Conservation (phyloP, 2,329 filamentous ascomycete species). For the Graphilbum sp. region DNA sequence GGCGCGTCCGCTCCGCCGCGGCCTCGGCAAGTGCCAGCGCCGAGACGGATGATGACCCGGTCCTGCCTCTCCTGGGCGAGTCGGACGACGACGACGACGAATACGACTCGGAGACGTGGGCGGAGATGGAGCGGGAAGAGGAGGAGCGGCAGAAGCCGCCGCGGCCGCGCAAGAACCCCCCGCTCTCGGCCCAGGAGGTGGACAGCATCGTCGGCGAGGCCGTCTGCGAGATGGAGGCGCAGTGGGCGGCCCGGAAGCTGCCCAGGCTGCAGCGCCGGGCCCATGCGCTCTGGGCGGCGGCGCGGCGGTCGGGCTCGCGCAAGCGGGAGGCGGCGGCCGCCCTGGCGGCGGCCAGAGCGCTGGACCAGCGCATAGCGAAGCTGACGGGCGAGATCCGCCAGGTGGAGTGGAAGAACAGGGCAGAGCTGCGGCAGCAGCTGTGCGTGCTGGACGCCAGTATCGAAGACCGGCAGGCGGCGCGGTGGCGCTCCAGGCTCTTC, state of each 20-base stretch:
- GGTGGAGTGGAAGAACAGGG: constrained; percentile 33
- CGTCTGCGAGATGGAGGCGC: constrained; percentile 33
- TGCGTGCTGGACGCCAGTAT: constrained; percentile 47
- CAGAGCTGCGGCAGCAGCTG: constrained; percentile 38
- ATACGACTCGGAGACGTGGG: constrained; percentile 19
- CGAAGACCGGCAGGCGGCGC: constrained; percentile 36
- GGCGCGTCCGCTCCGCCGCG: neutral
- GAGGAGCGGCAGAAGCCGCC: constrained; percentile 16
- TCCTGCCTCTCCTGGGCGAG: constrained; percentile 15
- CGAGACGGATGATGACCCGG: constrained; percentile 19
- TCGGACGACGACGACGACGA: constrained; percentile 30
- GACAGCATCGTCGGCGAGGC: constrained; percentile 34
- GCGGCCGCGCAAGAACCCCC: constrained; percentile 11
- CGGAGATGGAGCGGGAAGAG: constrained; percentile 43
- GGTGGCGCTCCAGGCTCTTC: constrained; percentile 26
- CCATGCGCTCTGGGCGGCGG: constrained; percentile 42
- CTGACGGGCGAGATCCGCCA: constrained; percentile 32
- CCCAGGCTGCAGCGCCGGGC: constrained; percentile 40
- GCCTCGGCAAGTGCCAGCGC: neutral
- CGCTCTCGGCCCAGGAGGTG: constrained; percentile 29
- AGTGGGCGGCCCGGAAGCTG: constrained; percentile 43
- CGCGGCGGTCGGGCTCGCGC: constrained; percentile 26
- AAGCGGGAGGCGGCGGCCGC: constrained; percentile 26
- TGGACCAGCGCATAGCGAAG: constrained; percentile 37
- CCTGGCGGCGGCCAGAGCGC: constrained; percentile 22